These are phyloP conservation scores for Diaporthe helianthi DNA, from an alignment of 2,329 filamentous ascomycete genomes.

Conservation along the genomic window DNA sequence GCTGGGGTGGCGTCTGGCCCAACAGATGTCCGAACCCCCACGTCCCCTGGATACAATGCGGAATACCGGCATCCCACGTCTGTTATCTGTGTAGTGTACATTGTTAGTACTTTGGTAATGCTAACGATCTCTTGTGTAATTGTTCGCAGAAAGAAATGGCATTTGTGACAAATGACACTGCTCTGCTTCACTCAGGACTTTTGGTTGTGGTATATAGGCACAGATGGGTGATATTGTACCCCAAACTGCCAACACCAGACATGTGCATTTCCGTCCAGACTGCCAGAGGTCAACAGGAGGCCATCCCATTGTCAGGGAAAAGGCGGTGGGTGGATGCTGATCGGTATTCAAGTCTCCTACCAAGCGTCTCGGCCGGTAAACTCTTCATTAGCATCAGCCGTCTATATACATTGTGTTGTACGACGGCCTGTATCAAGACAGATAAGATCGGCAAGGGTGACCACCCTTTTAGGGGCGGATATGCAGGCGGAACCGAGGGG, in stretches of 20 bases:
- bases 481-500: conserved; percentile 17
- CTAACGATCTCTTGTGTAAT: background rate
- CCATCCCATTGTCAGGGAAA: background rate
- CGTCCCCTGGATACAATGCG: background rate
- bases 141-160: background rate
- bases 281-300: background rate
- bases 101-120: background rate
- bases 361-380: background rate
- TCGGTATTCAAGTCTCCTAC: background rate
- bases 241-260: too few species aligned
- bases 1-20: background rate
- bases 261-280: too few species aligned
- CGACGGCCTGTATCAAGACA: background rate
- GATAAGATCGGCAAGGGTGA: conserved; percentile 16
- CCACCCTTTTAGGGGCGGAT: conserved; percentile 11
- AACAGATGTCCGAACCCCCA: background rate
- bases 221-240: background rate
- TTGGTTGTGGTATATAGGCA: background rate
- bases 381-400: background rate
- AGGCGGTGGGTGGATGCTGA: background rate
- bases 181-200: background rate
- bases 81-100: background rate
- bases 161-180: background rate
- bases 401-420: background rate
- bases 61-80: background rate